phyloP scores from a whole-genome alignment of 83 land plant species.

The Picea abies region DNA sequence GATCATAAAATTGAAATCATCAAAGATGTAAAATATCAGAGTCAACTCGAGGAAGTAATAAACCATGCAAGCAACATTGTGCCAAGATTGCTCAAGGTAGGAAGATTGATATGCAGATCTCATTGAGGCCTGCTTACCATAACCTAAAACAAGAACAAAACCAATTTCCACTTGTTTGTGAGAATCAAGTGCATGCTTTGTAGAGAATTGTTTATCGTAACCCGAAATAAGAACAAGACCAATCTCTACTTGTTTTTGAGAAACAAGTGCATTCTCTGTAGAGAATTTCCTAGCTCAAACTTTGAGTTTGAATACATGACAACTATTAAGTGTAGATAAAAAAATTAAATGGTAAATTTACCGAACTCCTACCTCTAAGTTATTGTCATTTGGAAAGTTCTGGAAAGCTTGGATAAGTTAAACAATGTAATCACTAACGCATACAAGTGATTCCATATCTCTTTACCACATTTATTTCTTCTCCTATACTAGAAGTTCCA shows the following conservation, averaged over 20 bases:
- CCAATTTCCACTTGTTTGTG: neutral
- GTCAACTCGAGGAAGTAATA: neutral
- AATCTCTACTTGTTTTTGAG: neutral
- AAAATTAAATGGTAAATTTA: neutral
- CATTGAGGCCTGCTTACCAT: slow-evolving; percentile 64
- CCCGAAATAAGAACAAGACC: slow-evolving; percentile 34
- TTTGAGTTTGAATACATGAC: no score
- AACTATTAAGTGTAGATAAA: neutral
- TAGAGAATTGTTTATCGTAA: slow-evolving; percentile 48
- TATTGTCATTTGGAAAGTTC: slow-evolving; percentile 64
- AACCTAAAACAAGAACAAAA: slow-evolving; percentile 42
- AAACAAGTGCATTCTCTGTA: neutral
- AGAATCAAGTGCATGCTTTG: neutral
- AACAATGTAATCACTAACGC: slow-evolving; percentile 84
- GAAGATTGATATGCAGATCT: slow-evolving; percentile 73
- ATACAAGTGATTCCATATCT: slow-evolving; percentile 88
- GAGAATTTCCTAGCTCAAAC: neutral
- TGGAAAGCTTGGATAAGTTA: slow-evolving; percentile 72
- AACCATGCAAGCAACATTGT: slow-evolving; percentile 70
- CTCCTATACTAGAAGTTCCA: slow-evolving; percentile 72
- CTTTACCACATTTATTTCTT: slow-evolving; percentile 82
- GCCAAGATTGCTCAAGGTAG: slow-evolving; percentile 70
- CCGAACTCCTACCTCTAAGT: slow-evolving; percentile 49
- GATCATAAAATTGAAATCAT: neutral
- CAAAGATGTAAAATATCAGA: neutral